Conservation (phyloP, 2,329 filamentous ascomycete species). For the Calonectria hongkongensis region DNA sequence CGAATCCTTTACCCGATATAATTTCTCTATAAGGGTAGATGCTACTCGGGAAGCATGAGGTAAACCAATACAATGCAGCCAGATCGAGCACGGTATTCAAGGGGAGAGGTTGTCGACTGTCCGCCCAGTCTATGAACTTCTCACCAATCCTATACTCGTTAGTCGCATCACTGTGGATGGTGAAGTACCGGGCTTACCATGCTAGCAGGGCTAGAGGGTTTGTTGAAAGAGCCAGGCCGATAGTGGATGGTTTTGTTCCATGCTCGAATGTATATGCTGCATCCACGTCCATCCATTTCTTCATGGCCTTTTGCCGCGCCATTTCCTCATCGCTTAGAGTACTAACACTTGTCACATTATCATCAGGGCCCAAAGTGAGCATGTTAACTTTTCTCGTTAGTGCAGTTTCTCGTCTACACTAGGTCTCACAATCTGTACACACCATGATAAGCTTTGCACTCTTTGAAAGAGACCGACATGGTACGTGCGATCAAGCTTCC, state of each 20-base stretch:
- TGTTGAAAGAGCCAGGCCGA: slow-evolving; percentile 6
- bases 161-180: too few species aligned
- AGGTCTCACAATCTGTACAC: background rate
- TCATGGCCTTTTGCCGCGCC: background rate
- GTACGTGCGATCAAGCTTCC: slow-evolving; percentile 59
- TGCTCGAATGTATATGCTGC: slow-evolving; percentile 1
- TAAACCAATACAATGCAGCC: background rate
- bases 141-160: background rate
- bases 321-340: background rate
- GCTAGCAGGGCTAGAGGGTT: slow-evolving; percentile 6
- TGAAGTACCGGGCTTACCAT: background rate
- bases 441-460: slow-evolving; percentile 9
- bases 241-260: background rate
- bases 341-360: background rate
- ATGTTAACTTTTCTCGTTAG: background rate
- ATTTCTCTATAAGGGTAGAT: slow-evolving; percentile 6
- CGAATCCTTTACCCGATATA: background rate
- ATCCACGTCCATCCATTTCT: background rate
- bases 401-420: background rate
- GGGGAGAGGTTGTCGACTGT: background rate
- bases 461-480: background rate
- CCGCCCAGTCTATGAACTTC: background rate
- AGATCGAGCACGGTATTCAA: background rate
- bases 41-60: background rate
- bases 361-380: background rate